A percentile compares a stretch with the other conserved stretches of the same genome.
phyloP scores from a whole-genome alignment of 257 asterid species.

The Rhazya stricta region DNA sequence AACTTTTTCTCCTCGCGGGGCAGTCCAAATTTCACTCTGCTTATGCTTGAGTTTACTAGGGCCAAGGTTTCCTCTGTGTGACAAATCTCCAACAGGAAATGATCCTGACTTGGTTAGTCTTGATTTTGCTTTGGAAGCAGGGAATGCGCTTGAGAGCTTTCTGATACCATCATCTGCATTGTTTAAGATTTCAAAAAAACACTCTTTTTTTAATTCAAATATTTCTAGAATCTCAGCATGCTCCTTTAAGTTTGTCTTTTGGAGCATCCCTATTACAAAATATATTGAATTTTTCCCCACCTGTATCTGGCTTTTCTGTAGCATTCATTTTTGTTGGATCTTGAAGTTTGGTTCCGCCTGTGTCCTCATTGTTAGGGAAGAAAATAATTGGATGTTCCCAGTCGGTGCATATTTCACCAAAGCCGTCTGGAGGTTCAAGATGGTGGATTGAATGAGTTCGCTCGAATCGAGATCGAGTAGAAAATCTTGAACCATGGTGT shows the following conservation, averaged over 20 bases:
- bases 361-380: conserved; percentile 29
- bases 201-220: conserved; percentile 44
- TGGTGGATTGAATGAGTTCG: conserved; percentile 65
- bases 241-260: conserved; percentile 11
- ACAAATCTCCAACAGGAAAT: conserved; percentile 42
- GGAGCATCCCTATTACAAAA: conserved; percentile 18
- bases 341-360: conserved; percentile 13
- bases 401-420: conserved; percentile 31
- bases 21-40: conserved; percentile 63
- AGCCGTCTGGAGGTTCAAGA: conserved; percentile 35
- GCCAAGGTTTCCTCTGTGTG: conserved; percentile 33
- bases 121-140: conserved; percentile 25
- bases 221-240: conserved; percentile 36
- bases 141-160: conserved; percentile 27
- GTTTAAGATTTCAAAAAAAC: conserved; percentile 37
- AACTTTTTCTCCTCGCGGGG: conserved; percentile 28
- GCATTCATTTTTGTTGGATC: conserved; percentile 11
- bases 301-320: conserved; percentile 6
- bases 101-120: conserved; percentile 61
- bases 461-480: conserved; percentile 31
- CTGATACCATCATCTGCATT: conserved; percentile 29
- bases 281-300: conserved; percentile 7
- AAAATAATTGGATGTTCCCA: conserved; percentile 37
- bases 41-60: conserved; percentile 65
- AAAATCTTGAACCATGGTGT: conserved; percentile 20